Conservation (phyloP, 2,329 filamentous ascomycete genomes). For the Claviceps sp. region DNA sequence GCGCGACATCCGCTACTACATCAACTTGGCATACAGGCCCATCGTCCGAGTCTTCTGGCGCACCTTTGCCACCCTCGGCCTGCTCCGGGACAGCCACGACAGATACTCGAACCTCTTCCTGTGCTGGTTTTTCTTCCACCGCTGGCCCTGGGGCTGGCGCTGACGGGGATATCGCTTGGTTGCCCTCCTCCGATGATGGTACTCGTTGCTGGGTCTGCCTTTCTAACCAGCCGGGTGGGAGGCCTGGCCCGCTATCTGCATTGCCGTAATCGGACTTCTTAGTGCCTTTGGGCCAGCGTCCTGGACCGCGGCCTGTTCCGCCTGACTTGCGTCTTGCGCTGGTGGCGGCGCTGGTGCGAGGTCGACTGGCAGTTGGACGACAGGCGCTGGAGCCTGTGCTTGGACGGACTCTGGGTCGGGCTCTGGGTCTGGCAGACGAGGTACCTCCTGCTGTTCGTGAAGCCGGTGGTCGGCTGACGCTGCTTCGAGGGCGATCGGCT, state of each 20-base stretch:
- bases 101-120: conserved; percentile 21
- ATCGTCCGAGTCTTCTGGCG: conserved; percentile 1
- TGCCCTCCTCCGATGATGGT: conserved; percentile 8
- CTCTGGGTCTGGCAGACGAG: conserved; percentile 27
- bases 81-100: conserved; percentile 12
- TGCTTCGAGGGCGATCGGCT: conserved; percentile 30
- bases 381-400: conserved; percentile 15
- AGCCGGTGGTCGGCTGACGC: conserved; percentile 23
- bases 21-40: conserved; percentile 1
- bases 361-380: conserved; percentile 22
- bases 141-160: conserved; percentile 1
- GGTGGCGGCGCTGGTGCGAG: conserved; percentile 24
- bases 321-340: conserved; percentile 37
- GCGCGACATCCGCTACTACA: background rate
- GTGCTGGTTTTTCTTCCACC: conserved; percentile 13
- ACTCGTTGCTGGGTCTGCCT: conserved; percentile 12
- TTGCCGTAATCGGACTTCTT: conserved; percentile 57
- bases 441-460: conserved; percentile 23
- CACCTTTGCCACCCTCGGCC: conserved; percentile 9
- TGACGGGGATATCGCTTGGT: conserved; percentile 1
- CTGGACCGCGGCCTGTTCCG: conserved; percentile 50
- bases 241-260: conserved; percentile 49
- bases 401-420: conserved; percentile 26
- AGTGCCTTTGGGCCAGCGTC: conserved; percentile 53
- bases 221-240: conserved; percentile 43